A percentile compares a stretch with the other conserved stretches of the same genome.
These are phyloP conservation scores for Epichloe coenophiala DNA, from an alignment of 2,329 filamentous ascomycete species.

Conservation along the genomic window DNA sequence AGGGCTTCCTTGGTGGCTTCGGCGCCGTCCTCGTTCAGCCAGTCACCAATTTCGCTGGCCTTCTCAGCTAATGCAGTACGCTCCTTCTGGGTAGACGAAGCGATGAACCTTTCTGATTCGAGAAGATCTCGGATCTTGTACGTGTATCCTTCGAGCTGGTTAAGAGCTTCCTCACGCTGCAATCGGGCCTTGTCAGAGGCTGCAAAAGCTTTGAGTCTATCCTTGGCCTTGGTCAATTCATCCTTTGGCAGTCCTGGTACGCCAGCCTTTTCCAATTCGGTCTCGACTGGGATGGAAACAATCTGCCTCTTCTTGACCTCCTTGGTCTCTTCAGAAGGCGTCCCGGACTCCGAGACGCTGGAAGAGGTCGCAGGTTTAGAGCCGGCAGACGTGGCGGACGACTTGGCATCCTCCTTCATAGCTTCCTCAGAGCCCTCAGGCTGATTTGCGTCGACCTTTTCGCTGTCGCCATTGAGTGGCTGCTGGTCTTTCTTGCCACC, in stretches of 20 bases:
- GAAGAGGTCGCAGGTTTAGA: conserved; percentile 15
- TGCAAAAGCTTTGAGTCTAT: conserved; percentile 73
- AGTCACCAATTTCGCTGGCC: conserved; percentile 61
- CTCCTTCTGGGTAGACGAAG: conserved; percentile 55
- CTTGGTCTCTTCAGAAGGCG: conserved; percentile 31
- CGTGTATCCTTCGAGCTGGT: conserved; percentile 85
- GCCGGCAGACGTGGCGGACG: conserved; percentile 8
- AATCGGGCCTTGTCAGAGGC: conserved; percentile 66
- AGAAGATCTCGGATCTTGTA: conserved; percentile 79
- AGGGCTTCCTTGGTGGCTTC: conserved; percentile 65
- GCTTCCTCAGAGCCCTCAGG: conserved; percentile 23
- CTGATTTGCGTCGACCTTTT: conserved; percentile 25
- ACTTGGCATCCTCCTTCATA: conserved; percentile 27
- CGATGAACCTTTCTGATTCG: conserved; percentile 60
- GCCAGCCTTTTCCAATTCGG: conserved; percentile 35
- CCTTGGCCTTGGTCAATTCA: conserved; percentile 40
- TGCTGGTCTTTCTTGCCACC: conserved; percentile 77
- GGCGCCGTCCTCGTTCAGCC: conserved; percentile 77
- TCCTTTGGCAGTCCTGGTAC: conserved; percentile 33
- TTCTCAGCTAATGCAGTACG: conserved; percentile 53
- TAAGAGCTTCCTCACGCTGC: conserved; percentile 73
- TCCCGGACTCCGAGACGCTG: conserved; percentile 27
- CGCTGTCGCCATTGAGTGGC: conserved; percentile 51
- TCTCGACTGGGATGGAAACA: conserved; percentile 38
- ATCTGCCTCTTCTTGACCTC: conserved; percentile 47